A percentile compares a stretch with the other conserved stretches of the same genome.
Conservation (phyloP, 805 yeast genomes). For the Monosporozyma aerobia region DNA sequence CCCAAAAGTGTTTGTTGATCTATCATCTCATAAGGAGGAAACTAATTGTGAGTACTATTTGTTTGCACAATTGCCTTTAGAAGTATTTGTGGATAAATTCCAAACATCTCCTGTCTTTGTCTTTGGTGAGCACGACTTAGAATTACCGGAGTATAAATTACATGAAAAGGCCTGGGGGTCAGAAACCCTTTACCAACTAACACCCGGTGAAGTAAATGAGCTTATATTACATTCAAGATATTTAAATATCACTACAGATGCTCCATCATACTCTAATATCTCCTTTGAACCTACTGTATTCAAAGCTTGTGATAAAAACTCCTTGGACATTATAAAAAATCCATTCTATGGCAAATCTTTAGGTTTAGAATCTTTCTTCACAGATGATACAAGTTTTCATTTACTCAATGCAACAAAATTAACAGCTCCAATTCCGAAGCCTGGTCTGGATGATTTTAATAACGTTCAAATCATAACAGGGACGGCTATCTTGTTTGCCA, state of each 20-base stretch:
- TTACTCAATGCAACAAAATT: slow-evolving; percentile 22
- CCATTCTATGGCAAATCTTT: slow-evolving; percentile 34
- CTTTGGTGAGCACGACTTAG: slow-evolving; percentile 51
- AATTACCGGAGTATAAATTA: slow-evolving; percentile 41
- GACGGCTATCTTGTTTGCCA: slow-evolving; percentile 28
- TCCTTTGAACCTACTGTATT: slow-evolving; percentile 37
- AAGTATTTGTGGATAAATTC: slow-evolving; percentile 46
- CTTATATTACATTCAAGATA: slow-evolving; percentile 47
- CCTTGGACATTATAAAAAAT: slow-evolving; percentile 19
- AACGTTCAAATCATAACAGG: slow-evolving; percentile 32
- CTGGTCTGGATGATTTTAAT: slow-evolving; percentile 22
- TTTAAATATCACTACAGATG: slow-evolving; percentile 30
- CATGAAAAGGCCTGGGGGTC: slow-evolving; percentile 36
- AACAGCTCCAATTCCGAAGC: slow-evolving; percentile 34
- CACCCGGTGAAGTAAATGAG: slow-evolving; percentile 19
- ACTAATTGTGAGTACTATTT: slow-evolving; percentile 37
- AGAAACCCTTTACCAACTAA: slow-evolving; percentile 33
- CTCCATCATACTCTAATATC: slow-evolving; percentile 11
- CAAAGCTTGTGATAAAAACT: slow-evolving; percentile 39
- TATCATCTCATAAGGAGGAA: slow-evolving; percentile 2
- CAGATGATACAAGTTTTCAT: slow-evolving; percentile 36
- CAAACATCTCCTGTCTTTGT: slow-evolving; percentile 38
- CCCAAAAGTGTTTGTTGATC: slow-evolving; percentile 25
- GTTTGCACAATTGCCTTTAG: slow-evolving; percentile 36
- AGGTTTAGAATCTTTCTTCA: slow-evolving; percentile 41